Conservation (phyloP, 352 stramenopile species). For the Phytophthora macrochlamydospora region DNA sequence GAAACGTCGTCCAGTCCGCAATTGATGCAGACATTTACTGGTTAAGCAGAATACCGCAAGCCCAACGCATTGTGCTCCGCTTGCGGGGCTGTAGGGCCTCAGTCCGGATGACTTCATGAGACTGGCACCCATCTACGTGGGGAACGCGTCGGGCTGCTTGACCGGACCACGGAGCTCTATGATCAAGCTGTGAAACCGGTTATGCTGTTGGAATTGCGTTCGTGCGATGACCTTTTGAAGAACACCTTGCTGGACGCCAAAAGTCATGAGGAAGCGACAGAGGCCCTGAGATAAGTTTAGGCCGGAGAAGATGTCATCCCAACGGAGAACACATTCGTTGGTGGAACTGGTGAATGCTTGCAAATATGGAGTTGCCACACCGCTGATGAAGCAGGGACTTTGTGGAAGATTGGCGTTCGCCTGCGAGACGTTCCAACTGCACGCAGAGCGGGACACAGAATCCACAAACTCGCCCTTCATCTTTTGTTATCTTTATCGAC, state of each 20-base stretch:
- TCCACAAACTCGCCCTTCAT: conserved; percentile 58
- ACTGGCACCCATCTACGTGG: conserved; percentile 70
- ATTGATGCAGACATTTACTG: conserved; percentile 58
- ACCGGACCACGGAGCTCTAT: conserved; percentile 67
- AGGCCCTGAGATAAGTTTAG: conserved; percentile 56
- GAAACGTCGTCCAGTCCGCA: conserved; percentile 28
- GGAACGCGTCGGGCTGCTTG: conserved; percentile 60
- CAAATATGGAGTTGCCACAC: conserved; percentile 49
- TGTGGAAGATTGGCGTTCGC: conserved; percentile 56
- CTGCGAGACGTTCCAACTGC: conserved; percentile 54
- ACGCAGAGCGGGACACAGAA: conserved; percentile 49
- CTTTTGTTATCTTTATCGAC: conserved; percentile 66
- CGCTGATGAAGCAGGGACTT: conserved; percentile 47
- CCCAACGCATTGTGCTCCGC: conserved; percentile 39
- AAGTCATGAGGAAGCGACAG: conserved; percentile 51
- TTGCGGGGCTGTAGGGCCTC: conserved; percentile 25
- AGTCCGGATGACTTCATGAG: conserved; percentile 62
- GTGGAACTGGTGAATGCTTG: conserved; percentile 40
- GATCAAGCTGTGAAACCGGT: conserved; percentile 61
- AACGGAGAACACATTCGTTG: conserved; percentile 52
- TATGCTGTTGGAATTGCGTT: conserved; percentile 59
- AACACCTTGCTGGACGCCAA: conserved; percentile 45
- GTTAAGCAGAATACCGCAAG: conserved; percentile 41
- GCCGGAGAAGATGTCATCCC: conserved; percentile 49
- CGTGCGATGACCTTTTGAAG: conserved; percentile 55